phyloP scores from a whole-genome alignment of 2,329 filamentous ascomycete species.

The Fusarium sublunatum region DNA sequence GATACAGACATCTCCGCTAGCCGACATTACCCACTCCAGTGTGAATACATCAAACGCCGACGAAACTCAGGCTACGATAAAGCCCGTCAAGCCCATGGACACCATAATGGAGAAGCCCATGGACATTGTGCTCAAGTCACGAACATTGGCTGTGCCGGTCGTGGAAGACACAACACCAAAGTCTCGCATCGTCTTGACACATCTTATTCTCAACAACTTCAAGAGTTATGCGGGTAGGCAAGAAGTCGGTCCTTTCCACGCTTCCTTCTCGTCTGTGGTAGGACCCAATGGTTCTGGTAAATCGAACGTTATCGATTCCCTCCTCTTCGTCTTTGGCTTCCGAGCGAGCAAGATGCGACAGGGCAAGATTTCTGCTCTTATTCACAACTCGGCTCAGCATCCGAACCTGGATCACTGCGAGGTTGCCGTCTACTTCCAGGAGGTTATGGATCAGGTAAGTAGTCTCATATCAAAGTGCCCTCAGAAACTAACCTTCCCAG shows the following conservation, averaged over 20 bases:
- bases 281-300: conserved; percentile 98
- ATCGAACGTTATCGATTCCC: conserved; percentile 97
- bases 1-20: conserved; percentile 67
- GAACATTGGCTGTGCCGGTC: conserved; percentile 73
- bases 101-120: conserved; percentile 87
- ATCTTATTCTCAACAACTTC: conserved; percentile 94
- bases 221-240: conserved; percentile 98
- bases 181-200: conserved; percentile 89
- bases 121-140: conserved; percentile 91
- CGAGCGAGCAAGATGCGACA: conserved; percentile 99
- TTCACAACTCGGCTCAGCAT: conserved; percentile 92
- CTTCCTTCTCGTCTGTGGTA: conserved; percentile 97
- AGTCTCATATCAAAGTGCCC: too few relatives aligned
- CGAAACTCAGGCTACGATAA: conserved; percentile 59
- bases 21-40: conserved; percentile 77
- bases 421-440: conserved; percentile 95
- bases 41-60: conserved; percentile 62
- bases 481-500: conserved; percentile 53
- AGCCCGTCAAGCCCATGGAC: conserved; percentile 80
- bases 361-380: conserved; percentile 96
- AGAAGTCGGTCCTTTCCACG: conserved; percentile 95
- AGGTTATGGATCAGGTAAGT: conserved; percentile 84
- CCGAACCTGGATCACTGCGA: conserved; percentile 92
- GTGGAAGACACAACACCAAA: conserved; percentile 83
- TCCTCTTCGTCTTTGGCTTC: conserved; percentile 99